phyloP scores from a whole-genome alignment of 2,329 filamentous ascomycete genomes.

The Zymoseptoria tritici region DNA sequence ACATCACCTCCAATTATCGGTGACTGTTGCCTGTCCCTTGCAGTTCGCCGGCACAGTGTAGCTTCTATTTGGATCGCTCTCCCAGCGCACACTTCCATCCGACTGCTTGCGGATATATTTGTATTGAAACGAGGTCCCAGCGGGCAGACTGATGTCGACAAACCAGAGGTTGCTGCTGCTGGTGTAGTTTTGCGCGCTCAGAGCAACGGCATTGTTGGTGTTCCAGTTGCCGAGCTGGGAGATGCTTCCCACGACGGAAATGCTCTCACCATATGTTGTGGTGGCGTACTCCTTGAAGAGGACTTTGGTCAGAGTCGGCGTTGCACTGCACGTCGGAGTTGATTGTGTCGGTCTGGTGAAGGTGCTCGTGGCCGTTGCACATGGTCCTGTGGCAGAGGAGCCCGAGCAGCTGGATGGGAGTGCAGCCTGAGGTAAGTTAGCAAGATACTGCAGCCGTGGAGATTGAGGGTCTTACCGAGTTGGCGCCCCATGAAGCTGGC shows the following conservation, averaged over 20 bases:
- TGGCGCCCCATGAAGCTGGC: slow-evolving; percentile 49
- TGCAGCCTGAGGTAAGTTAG: slow-evolving; percentile 5
- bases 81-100: slow-evolving; percentile 54
- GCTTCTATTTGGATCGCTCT: slow-evolving; percentile 31
- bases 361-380: slow-evolving; percentile 23
- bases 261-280: slow-evolving; percentile 54
- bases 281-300: slow-evolving; percentile 23
- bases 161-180: slow-evolving; percentile 53
- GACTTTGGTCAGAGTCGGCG: slow-evolving; percentile 37
- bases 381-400: slow-evolving; percentile 22
- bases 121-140: slow-evolving; percentile 54
- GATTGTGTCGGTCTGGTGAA: slow-evolving; percentile 15
- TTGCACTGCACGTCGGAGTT: slow-evolving; percentile 18
- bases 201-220: slow-evolving; percentile 42
- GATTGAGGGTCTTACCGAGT: slow-evolving; percentile 4
- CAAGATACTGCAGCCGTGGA: not conserved
- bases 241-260: slow-evolving; percentile 58
- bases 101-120: slow-evolving; percentile 58
- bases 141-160: slow-evolving; percentile 43
- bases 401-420: slow-evolving; percentile 20
- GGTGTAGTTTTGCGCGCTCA: slow-evolving; percentile 55
- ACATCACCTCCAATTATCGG: slow-evolving; percentile 20
- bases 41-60: slow-evolving; percentile 16
- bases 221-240: slow-evolving; percentile 56
- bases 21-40: slow-evolving; percentile 13